phyloP scores from a whole-genome alignment of 441 rosid genomes.

The Populus hybrid region DNA sequence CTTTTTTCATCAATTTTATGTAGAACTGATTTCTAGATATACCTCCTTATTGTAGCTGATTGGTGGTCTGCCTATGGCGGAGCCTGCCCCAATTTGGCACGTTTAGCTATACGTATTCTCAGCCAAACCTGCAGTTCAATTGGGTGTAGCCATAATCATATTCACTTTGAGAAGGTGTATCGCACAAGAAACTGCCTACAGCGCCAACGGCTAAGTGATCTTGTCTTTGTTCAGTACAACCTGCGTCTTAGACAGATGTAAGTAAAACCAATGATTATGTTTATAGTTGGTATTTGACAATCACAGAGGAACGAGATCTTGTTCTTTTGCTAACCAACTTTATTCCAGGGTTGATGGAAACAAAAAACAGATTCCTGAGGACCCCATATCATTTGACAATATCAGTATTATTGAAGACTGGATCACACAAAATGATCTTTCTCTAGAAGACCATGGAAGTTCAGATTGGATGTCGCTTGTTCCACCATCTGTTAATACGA shows the following conservation, averaged over 20 bases:
- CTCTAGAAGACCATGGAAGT: constrained; percentile 45
- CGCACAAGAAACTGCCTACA: no score
- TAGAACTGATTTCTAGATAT: not conserved
- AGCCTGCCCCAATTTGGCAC: constrained; percentile 83
- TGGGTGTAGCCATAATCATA: no score
- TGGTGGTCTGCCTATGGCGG: constrained; percentile 99
- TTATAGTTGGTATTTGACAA: not conserved
- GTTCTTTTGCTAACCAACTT: constrained; percentile 16
- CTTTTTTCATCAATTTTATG: not conserved
- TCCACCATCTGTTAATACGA: constrained; percentile 34
- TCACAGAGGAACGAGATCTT: not conserved
- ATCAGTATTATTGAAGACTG: constrained; percentile 60
- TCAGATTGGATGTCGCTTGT: constrained; percentile 76
- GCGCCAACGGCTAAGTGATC: no score
- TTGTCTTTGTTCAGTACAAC: no score
- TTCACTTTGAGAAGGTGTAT: no score
- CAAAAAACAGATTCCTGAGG: constrained; percentile 37
- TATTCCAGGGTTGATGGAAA: constrained; percentile 32
- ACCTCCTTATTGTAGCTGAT: constrained; percentile 48
- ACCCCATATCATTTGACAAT: constrained; percentile 50
- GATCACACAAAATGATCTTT: constrained; percentile 49
- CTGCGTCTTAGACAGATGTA: no score
- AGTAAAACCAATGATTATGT: constrained; percentile 13
- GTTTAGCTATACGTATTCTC: constrained; percentile 63
- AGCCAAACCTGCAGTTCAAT: no score